phyloP scores from a whole-genome alignment of 2,329 filamentous ascomycete genomes.

The Davidsoniella neocaledoniae region DNA sequence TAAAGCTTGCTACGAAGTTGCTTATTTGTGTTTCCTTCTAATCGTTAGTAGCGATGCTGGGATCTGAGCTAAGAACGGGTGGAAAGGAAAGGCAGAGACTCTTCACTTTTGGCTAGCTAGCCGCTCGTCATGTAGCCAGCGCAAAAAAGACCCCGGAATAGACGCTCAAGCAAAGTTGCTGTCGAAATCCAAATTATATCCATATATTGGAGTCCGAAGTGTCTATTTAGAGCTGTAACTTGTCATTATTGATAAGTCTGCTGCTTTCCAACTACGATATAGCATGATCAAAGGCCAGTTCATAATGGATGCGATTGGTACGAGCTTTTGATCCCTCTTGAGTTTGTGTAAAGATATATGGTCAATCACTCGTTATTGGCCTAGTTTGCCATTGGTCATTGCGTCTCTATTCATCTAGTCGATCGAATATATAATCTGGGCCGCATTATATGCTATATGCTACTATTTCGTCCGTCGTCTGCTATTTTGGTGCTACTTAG shows the following conservation, averaged over 20 bases:
- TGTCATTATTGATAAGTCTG: too few relatives aligned
- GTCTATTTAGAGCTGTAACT: too few relatives aligned
- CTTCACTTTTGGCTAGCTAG: background rate
- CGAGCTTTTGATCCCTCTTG: too few relatives aligned
- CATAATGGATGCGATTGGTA: too few relatives aligned
- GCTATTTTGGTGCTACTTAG: background rate
- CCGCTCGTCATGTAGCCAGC: background rate
- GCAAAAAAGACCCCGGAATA: background rate
- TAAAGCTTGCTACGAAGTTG: too few relatives aligned
- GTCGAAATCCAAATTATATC: too few relatives aligned
- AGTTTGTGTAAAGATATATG: background rate
- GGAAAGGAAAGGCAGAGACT: background rate
- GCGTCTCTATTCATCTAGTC: background rate
- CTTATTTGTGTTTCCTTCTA: background rate
- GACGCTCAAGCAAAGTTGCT: too few relatives aligned
- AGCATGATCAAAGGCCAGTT: too few relatives aligned
- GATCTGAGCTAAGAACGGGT: background rate
- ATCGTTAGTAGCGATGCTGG: slow-evolving; percentile 9
- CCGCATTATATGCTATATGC: background rate
- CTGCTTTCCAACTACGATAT: too few relatives aligned
- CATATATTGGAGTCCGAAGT: too few relatives aligned
- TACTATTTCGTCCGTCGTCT: background rate
- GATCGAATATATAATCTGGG: background rate
- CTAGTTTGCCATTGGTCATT: background rate
- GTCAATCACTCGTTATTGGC: background rate